Percentiles rank a stretch among this genome's conserved stretches.
Conservation (phyloP, 2,329 filamentous ascomycete species). For the Alternaria gaisen region DNA sequence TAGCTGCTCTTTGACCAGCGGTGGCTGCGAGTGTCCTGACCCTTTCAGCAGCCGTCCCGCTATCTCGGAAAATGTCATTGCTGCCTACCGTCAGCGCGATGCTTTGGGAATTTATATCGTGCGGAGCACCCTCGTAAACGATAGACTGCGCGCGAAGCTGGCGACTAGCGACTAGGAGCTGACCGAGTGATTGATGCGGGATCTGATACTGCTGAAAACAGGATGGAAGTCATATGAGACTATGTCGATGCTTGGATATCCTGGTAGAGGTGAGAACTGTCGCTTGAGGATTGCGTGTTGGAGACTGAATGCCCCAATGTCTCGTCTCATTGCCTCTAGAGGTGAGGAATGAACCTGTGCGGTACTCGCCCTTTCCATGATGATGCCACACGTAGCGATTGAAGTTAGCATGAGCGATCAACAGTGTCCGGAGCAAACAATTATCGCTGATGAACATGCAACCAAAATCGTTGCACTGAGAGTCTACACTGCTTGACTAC, state of each 20-base stretch:
- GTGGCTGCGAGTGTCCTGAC: conserved; percentile 42
- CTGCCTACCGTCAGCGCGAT: conserved; percentile 36
- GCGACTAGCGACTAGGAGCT: conserved; percentile 38
- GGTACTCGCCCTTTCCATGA: conserved; percentile 14
- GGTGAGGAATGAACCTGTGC: conserved; percentile 16
- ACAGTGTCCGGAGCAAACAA: not conserved
- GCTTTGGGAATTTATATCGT: conserved; percentile 12
- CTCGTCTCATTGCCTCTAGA: not conserved
- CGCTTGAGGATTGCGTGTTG: conserved; percentile 35
- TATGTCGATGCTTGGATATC: conserved; percentile 51
- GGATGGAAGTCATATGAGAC: conserved; percentile 51
- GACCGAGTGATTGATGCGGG: conserved; percentile 46
- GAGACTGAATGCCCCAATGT: conserved; percentile 14
- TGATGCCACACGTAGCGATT: not conserved
- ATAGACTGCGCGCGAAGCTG: conserved; percentile 37
- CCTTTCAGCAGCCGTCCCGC: conserved; percentile 47
- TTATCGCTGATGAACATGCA: not conserved
- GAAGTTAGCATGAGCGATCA: not conserved
- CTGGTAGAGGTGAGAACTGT: conserved; percentile 35
- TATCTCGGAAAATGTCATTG: conserved; percentile 41
- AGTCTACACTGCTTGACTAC: not conserved
- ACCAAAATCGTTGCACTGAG: not conserved
- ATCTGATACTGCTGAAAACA: conserved; percentile 47
- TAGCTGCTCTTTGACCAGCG: conserved; percentile 30
- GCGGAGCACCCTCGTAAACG: conserved; percentile 27